Percentiles rank a stretch among this genome's conserved stretches.
phyloP scores from a whole-genome alignment of 176 grass and related monocot species.

The Calamus simplicifolius region DNA sequence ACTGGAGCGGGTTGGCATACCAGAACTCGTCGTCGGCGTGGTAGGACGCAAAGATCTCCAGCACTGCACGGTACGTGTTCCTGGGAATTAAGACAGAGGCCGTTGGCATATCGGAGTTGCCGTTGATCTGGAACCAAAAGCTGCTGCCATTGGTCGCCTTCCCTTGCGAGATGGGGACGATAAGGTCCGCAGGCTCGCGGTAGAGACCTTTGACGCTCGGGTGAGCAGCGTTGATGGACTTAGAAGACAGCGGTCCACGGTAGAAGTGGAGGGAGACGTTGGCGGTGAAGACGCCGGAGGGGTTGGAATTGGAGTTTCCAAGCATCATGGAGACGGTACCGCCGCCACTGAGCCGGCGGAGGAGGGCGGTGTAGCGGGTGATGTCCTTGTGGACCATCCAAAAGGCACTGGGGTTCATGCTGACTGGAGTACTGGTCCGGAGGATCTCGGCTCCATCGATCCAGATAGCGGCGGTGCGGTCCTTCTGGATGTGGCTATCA shows the following conservation, averaged over 20 bases:
- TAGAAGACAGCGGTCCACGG: neutral
- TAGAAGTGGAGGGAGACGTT: slow-evolving; percentile 14
- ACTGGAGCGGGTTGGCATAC: slow-evolving; percentile 4
- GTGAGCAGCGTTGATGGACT: neutral
- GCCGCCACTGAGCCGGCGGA: neutral
- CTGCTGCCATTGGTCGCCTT: neutral
- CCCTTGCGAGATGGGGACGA: slow-evolving; percentile 1
- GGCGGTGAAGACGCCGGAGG: neutral
- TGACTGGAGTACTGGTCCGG: slow-evolving; percentile 1
- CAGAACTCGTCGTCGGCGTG: slow-evolving; percentile 13
- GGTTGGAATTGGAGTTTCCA: neutral
- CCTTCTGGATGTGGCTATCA: neutral
- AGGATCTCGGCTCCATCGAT: slow-evolving; percentile 4
- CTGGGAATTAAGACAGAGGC: neutral
- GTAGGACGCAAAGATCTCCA: slow-evolving; percentile 19
- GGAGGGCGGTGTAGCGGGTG: slow-evolving; percentile 2
- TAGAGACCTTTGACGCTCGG: slow-evolving; percentile 3
- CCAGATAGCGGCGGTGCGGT: slow-evolving; percentile 5
- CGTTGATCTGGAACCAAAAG: slow-evolving; percentile 12
- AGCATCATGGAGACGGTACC: neutral
- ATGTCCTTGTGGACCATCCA: slow-evolving; percentile 9
- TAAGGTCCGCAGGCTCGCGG: slow-evolving; percentile 3
- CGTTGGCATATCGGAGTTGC: neutral
- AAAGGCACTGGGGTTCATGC: neutral
- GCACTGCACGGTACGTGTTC: slow-evolving; percentile 4